Base-by-base conservation (phyloP, 108 stramenopile species). In the Nannochloropsis oceanica region DNA sequence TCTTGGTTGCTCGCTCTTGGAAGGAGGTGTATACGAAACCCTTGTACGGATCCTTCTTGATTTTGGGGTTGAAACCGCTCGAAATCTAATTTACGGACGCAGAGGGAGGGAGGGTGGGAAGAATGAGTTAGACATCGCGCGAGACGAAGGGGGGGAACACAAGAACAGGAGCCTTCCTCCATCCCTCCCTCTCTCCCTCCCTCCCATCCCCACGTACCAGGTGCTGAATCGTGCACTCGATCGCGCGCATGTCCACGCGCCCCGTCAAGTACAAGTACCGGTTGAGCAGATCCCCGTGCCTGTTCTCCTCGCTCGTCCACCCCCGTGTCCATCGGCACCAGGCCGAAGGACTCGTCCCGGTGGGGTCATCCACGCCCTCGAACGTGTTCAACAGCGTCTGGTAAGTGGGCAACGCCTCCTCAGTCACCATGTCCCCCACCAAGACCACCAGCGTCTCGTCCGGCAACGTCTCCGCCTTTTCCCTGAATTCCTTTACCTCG, bases 1-100 rank as follows among this genome's bases (percentile, higher is more conserved):
- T 87, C 89, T 95, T 95, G 85, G 95, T 95, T 13, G 95, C 95
- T 34, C 95, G 93, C 87, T 95, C 95, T 90, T 95, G 95, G 91
- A 95, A 95, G 80, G 94, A 94, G n/a, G 95, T 95, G 92, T 95
- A 95, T 26, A 95, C 93, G 83, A 95, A 95, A 81, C 95, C 95
- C 87, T 94, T 91, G 93, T 95, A 95, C n/a, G 95, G 95, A 88
- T 95, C 95, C 87, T 95, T 94, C 25, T 91, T 92, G 13, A 94
- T 94, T 3, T 91, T 91, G 13, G 95, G 95, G 86, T 95, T 95
- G 90, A 95, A 95, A 59, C 95, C 95, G 81, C 85, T 92, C 46
- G 95, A 94, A 82, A 95, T 95, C 59, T 73, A 10, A n/a, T 18
- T 73, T 7, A n/a, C 1, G 5, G 34, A 34, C 34, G 34, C 2